Evolutionary conservation across 1,139 yeast species (phyloP).

Genomic region (Geotrichum siamense): DNA sequence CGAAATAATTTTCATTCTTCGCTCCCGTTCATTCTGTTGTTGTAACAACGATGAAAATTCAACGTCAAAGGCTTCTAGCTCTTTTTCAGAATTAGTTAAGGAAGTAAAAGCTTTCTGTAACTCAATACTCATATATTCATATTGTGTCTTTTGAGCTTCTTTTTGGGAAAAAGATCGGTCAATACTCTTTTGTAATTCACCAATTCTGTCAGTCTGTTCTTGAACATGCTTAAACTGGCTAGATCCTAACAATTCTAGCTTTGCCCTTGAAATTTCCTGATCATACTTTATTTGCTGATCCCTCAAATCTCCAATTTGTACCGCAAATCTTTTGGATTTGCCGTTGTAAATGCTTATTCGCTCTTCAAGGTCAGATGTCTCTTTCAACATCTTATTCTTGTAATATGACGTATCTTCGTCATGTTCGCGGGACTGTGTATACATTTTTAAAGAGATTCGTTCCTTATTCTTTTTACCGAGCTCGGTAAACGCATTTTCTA

Average conservation of each 20-base stretch:
- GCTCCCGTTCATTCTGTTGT: conserved; percentile 21
- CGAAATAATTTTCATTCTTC: conserved; percentile 26
- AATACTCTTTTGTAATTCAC: conserved; percentile 39
- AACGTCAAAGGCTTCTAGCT: conserved; percentile 35
- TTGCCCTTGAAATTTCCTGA: conserved; percentile 15
- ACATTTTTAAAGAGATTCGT: conserved; percentile 32
- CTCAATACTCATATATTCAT: conserved; percentile 59
- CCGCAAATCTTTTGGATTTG: conserved; percentile 24
- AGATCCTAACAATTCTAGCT: conserved; percentile 1
- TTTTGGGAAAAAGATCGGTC: conserved; percentile 37
- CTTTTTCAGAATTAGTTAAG: conserved; percentile 45
- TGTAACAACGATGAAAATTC: conserved; percentile 33
- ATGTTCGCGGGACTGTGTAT: conserved; percentile 23
- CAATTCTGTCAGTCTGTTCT: conserved; percentile 32
- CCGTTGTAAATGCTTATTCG: conserved; percentile 26
- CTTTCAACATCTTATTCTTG: conserved; percentile 33
- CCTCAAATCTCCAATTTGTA: conserved; percentile 14
- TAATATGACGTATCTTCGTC: conserved; percentile 39
- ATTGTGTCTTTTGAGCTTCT: conserved; percentile 45
- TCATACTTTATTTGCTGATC: conserved; percentile 7
- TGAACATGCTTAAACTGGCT: not conserved
- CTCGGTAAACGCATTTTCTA: conserved; percentile 26
- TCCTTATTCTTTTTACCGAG: conserved; percentile 27
- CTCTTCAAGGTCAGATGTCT: conserved; percentile 26
- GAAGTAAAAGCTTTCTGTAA: conserved; percentile 53